Evolutionary conservation across 192 early-diverging fungal genomes (phyloP), one percentile per base, ranked within the genome.

Genomic region (Lobosporangium transversale): DNA sequence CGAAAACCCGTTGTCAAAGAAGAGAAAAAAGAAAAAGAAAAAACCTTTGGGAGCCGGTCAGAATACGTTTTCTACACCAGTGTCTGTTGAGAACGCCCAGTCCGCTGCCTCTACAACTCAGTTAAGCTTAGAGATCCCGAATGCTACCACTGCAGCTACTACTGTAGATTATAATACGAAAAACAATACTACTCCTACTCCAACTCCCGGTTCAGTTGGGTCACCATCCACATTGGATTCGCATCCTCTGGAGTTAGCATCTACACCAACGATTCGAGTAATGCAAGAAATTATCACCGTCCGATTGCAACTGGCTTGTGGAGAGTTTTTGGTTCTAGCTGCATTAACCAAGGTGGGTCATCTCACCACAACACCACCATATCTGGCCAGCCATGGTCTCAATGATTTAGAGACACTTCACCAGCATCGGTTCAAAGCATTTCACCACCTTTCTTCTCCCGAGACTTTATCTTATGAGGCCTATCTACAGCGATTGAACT

Each of bases 331-430:
- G 42, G 42, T 66, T 21, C 59, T 70, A 9, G 53, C 78, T 2
- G 59, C 78, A 14, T 48, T 82, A 44, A 74, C 81, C 30, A 53
- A 81, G 20, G 52, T 71, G 1, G 75, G 63, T 9, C 58, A 82
- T 31, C 37, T 78, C 10, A 58, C 80, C n/a, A 50, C 65, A 2
- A 58, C 57, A 0, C 81, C 80, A 27, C 44, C 78, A 27, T 62
- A 69, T 26, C 37, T 64, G 14, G 62, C 57, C 15, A 52, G 48
- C 30, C 75, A 79, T 40, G 75, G 71, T 4, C 70, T 84, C 45
- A 83, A 87, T 48, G 69, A 87, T 58, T 66, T 81, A 23, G 56
- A 74, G 15, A 85, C 84, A 0, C 65, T 82, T 1, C 84, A 63
- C 44, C 42, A 29, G 5, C 86, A 85, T 37, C 71, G 86, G 21